phyloP scores from a whole-genome alignment of 495 filamentous ascomycete genomes.

The Lepraria neglecta region DNA sequence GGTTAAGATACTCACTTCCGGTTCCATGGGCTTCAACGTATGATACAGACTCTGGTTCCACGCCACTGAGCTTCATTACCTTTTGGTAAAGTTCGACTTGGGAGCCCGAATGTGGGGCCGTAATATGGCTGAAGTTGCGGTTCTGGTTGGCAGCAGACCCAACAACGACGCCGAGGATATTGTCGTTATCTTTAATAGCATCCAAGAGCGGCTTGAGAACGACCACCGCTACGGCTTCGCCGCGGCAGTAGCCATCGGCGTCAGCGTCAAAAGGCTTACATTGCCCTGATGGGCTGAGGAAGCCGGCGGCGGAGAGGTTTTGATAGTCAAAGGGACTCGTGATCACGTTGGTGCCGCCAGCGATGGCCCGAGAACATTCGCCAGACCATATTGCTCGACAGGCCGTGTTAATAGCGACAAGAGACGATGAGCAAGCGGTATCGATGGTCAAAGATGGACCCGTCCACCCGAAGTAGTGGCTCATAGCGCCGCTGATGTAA shows the following conservation, averaged over 20 bases:
- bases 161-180: constrained; percentile 46
- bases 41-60: constrained; percentile 19
- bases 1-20: too few species aligned
- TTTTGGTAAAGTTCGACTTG: constrained; percentile 29
- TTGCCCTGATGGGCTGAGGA: constrained; percentile 36
- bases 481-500: constrained; percentile 31
- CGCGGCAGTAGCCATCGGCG: constrained; percentile 43
- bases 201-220: constrained; percentile 35
- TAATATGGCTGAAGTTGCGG: constrained; percentile 27
- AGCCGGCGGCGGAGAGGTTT: constrained; percentile 34
- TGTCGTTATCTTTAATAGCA: constrained; percentile 50
- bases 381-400: constrained; percentile 34
- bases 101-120: constrained; percentile 32
- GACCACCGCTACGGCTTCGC: constrained; percentile 38
- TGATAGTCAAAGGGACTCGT: constrained; percentile 34
- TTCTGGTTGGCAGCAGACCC: constrained; percentile 29
- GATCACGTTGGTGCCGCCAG: constrained; percentile 41
- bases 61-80: constrained; percentile 2
- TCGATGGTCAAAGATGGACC: constrained; percentile 79
- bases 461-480: constrained; percentile 76
- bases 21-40: constrained; percentile 22
- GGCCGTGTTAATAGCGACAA: constrained; percentile 38
- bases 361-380: constrained; percentile 43
- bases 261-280: constrained; percentile 59
- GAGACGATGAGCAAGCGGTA: constrained; percentile 50